phyloP scores from a whole-genome alignment of 495 filamentous ascomycete genomes.

The Annulohypoxylon moriforme region DNA sequence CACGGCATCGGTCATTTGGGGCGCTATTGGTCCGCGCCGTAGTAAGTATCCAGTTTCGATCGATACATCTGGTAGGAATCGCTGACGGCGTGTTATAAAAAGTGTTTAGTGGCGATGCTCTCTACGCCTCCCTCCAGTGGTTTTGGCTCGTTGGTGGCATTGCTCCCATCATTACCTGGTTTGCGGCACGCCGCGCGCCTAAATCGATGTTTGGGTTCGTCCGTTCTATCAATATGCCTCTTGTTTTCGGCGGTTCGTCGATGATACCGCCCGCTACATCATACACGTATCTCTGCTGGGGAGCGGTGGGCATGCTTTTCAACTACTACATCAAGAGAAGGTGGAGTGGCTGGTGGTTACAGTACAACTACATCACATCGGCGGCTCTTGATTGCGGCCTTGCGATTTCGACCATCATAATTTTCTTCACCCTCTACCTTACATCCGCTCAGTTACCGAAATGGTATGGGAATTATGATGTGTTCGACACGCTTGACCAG shows the following conservation, averaged over 20 bases:
- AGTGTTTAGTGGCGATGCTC: constrained; percentile 69
- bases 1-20: constrained; percentile 66
- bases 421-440: constrained; percentile 75
- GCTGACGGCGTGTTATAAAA: constrained; percentile 6
- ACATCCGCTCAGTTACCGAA: constrained; percentile 61
- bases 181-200: constrained; percentile 69
- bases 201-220: constrained; percentile 54
- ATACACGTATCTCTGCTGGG: constrained; percentile 75
- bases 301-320: constrained; percentile 73
- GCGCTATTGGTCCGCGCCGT: constrained; percentile 62
- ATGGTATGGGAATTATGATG: constrained; percentile 75
- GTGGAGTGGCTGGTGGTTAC: constrained; percentile 78
- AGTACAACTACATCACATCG: constrained; percentile 82
- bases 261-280: constrained; percentile 73
- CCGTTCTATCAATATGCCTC: constrained; percentile 72
- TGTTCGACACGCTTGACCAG: constrained; percentile 55
- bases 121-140: constrained; percentile 73
- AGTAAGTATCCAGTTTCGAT: constrained; percentile 45
- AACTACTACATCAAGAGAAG: constrained; percentile 72
- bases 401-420: constrained; percentile 72
- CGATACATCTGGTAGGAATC: background rate
- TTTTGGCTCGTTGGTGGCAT: constrained; percentile 76
- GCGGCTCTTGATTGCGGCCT: constrained; percentile 78
- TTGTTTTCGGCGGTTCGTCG: constrained; percentile 73
- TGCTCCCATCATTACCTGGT: constrained; percentile 68